These are phyloP conservation scores for Talaromyces verruculosus DNA, from an alignment of 2,329 filamentous ascomycete species.

Conservation along the genomic window DNA sequence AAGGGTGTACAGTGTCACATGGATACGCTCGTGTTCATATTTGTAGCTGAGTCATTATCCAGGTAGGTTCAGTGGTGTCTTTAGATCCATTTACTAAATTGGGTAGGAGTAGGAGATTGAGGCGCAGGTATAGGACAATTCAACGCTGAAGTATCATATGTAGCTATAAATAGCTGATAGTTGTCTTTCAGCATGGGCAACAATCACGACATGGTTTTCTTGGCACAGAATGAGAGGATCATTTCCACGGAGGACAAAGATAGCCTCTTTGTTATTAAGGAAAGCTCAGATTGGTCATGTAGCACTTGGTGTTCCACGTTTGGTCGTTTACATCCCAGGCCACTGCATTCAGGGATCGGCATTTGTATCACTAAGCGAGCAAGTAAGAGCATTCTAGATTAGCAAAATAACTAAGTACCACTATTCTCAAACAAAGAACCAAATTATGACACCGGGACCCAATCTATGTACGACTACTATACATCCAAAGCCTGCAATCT, in stretches of 20 bases:
- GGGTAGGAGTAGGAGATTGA: not conserved
- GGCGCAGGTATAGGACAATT: not conserved
- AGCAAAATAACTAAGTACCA: not conserved
- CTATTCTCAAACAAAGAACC: not conserved
- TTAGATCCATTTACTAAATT: not conserved
- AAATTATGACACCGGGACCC: not conserved
- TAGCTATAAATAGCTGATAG: not conserved
- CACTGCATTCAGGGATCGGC: not conserved
- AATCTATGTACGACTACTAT: not conserved
- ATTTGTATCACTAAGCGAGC: not conserved
- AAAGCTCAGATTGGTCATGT: not conserved
- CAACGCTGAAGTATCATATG: not conserved
- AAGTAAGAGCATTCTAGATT: not conserved
- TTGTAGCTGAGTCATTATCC: not conserved
- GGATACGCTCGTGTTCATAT: not conserved
- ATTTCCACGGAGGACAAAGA: not conserved
- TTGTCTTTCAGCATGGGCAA: not conserved
- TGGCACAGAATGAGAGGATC: not conserved
- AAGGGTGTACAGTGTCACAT: not conserved
- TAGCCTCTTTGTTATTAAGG: not conserved
- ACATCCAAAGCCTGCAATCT: slow-evolving; percentile 10
- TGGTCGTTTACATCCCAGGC: not conserved
- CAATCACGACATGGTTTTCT: not conserved
- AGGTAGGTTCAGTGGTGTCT: not conserved
- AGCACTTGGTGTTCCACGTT: not conserved